Evolutionary conservation across 257 asterid species (phyloP).

Genomic region (Fraxinus excelsior): DNA sequence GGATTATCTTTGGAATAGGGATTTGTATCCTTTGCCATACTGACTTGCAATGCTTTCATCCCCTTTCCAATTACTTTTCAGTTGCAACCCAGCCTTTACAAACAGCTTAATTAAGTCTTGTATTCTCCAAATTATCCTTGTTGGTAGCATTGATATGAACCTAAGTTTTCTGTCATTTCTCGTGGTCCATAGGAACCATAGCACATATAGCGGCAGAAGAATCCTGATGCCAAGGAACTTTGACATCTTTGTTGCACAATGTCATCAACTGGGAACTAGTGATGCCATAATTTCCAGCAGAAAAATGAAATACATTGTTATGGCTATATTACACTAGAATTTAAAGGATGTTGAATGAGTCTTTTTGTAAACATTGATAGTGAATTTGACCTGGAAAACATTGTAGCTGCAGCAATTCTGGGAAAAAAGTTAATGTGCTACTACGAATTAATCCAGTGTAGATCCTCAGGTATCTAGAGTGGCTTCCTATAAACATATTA

Average conservation of each 20-base stretch:
- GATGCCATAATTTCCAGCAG: neutral
- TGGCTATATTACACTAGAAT: neutral
- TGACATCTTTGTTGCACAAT: neutral
- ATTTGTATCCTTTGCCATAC: neutral
- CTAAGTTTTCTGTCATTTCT: neutral
- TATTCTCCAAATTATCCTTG: neutral
- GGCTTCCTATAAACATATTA: neutral
- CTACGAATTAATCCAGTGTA: conserved; percentile 90
- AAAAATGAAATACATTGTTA: neutral
- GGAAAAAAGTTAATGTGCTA: conserved; percentile 81
- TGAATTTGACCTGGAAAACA: conserved; percentile 92
- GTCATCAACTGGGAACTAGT: neutral
- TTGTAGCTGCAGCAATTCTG: conserved; percentile 82
- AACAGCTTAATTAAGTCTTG: neutral
- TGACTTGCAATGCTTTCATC: neutral
- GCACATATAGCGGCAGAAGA: neutral
- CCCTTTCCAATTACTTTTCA: neutral
- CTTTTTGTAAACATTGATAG: conserved; percentile 86
- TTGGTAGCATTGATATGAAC: neutral
- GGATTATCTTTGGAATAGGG: neutral
- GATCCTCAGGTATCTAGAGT: conserved; percentile 82
- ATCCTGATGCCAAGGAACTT: neutral
- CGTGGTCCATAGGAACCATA: neutral
- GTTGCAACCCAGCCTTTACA: neutral
- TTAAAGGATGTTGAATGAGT: neutral